Evolutionary conservation across 2,329 filamentous ascomycete species (phyloP), one percentile per base, ranked within the genome.

Genomic region (Fusarium lateritium): DNA sequence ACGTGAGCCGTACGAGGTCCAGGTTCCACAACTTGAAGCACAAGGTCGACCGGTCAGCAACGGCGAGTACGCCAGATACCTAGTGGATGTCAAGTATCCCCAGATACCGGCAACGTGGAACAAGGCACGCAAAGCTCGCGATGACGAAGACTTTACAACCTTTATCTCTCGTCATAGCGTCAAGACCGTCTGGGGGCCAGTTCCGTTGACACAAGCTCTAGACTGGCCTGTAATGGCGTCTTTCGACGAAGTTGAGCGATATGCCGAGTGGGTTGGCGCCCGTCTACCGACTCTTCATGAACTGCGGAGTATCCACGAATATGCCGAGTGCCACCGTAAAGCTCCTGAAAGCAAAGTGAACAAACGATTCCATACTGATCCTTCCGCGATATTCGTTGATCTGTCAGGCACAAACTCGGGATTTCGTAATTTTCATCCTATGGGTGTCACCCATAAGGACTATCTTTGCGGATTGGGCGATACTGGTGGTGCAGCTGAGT

Each of bases 221-320:
- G 67, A 70, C 11, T 69, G 67, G 66, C 66, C 66, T 1, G 40
- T 56, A 0, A 60, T 67, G 57, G 52, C 68, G 1, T 71, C 64
- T 7, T 71, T 56, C 6, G 43, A 66, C 1, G 68, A 69, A n/a
- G 64, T 43, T 3, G 52, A 71, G 26, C 7, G 26, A 36, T 71
- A 71, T 21, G 24, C 43, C 7, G 1, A n/a, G 0, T 69, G 68
- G 65, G 55, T 14, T 15, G 44, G 54, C 10, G 68, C 60, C 39
- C 46, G 65, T 1, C 26, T 66, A 11, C 64, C 68, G 2, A 71
- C 50, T n/a, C 53, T 71, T 3, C 39, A 52, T 15, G 60, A 71
- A 15, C 11, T 71, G 7, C 56, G 68, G 1, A 71, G 60, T 13
- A 59, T 71, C 11, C 60, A 71, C 5, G 43, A 66, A 4, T 4